These are phyloP conservation scores for Nidularia pulvinata DNA, from an alignment of 768 basidiomycete genomes.

Conservation along the genomic window DNA sequence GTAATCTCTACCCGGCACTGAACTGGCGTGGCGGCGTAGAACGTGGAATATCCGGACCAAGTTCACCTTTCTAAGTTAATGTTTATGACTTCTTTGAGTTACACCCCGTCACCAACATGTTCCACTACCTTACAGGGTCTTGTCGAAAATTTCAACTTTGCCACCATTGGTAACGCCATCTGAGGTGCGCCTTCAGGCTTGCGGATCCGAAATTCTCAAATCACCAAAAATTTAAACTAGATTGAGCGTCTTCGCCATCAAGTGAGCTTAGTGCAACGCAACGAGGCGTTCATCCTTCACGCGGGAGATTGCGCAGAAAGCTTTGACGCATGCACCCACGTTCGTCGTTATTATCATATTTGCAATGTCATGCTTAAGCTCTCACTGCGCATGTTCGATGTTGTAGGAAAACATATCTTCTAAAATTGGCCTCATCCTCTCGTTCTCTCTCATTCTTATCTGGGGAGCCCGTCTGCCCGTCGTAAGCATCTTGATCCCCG, in stretches of 20 bases:
- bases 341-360: constrained; percentile 27
- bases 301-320: constrained; percentile 99
- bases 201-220: background rate
- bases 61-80: constrained; percentile 56
- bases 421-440: constrained; percentile 89
- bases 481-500: constrained; percentile 38
- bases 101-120: background rate
- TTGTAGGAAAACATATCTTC: constrained; percentile 80
- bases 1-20: background rate
- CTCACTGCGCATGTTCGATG: constrained; percentile 2
- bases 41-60: constrained; percentile 71
- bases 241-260: constrained; percentile 85
- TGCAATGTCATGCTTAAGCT: background rate
- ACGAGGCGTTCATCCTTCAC: constrained; percentile 92
- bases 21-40: constrained; percentile 30
- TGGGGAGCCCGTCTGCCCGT: constrained; percentile 95
- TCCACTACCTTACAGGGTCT: constrained; percentile 45
- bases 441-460: constrained; percentile 93
- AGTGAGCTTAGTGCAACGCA: constrained; percentile 75
- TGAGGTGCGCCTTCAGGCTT: constrained; percentile 57
- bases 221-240: constrained; percentile 29
- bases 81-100: too few species aligned
- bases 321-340: constrained; percentile 89
- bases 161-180: constrained; percentile 93
- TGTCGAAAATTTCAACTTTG: constrained; percentile 71